Evolutionary conservation across 257 asterid species (phyloP).

Genomic region (Rhazya stricta): DNA sequence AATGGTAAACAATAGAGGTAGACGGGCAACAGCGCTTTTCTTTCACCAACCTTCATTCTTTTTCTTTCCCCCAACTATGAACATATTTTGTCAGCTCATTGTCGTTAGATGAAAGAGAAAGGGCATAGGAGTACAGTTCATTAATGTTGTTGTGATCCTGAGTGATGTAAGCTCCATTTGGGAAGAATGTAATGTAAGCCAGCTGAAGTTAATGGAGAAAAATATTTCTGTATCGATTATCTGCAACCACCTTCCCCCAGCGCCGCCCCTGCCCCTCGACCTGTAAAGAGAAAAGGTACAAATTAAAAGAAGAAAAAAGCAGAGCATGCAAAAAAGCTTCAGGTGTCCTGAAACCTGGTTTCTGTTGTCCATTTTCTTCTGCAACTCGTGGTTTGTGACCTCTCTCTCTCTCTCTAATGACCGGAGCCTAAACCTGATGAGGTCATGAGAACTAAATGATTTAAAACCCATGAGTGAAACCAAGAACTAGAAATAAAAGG

Average conservation of each 20-base stretch:
- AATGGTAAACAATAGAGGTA: constrained; percentile 46
- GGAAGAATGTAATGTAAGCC: constrained; percentile 40
- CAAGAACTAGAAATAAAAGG: too few species aligned
- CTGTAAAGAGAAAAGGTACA: too few species aligned
- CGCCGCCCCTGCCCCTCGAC: too few species aligned
- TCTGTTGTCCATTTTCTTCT: too few species aligned
- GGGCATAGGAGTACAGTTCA: constrained; percentile 25
- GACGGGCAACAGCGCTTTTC: constrained; percentile 13
- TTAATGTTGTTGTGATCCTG: constrained; percentile 21
- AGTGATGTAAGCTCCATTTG: constrained; percentile 28
- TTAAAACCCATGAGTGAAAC: too few species aligned
- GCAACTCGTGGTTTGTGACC: too few species aligned
- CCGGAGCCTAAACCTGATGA: too few species aligned
- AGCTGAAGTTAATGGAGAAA: constrained; percentile 29
- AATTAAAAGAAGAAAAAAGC: too few species aligned
- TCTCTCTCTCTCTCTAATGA: too few species aligned
- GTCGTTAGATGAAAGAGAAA: constrained; percentile 26
- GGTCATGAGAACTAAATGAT: too few species aligned
- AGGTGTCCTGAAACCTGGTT: too few species aligned
- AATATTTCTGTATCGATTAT: constrained; percentile 19
- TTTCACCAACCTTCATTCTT: constrained; percentile 29
- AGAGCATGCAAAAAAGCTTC: too few species aligned
- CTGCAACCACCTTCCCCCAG: background rate
- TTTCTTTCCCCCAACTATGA: constrained; percentile 23
- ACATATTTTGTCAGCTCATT: constrained; percentile 27